Conservation (phyloP, 1,284 basidiomycete genomes). For the Leccinum griseonigrum region DNA sequence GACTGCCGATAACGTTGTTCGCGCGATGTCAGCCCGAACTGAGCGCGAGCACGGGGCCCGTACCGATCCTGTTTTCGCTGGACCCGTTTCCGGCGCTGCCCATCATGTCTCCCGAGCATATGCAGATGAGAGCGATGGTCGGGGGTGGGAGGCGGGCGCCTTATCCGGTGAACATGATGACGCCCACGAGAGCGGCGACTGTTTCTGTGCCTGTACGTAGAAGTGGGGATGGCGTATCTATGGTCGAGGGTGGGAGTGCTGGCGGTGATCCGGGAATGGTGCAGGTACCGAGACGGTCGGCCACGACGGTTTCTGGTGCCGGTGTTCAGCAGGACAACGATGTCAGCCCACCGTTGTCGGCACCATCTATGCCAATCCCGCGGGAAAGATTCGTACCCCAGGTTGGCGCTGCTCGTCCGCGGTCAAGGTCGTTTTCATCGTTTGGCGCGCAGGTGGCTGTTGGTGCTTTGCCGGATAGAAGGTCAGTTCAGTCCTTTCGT, state of each 20-base stretch:
- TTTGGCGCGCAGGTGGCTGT: slow-evolving; percentile 39
- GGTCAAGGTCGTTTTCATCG: slow-evolving; percentile 73
- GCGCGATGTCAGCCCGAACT: slow-evolving; percentile 59
- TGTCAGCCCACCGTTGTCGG: not conserved
- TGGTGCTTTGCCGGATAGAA: slow-evolving; percentile 7
- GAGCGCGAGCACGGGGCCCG: slow-evolving; percentile 50
- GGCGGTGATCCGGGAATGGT: not conserved
- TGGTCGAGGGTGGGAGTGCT: not conserved
- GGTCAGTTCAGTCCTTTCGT: slow-evolving; percentile 16
- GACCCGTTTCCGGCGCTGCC: slow-evolving; percentile 48
- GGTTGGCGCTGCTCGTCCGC: slow-evolving; percentile 48
- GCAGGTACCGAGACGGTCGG: slow-evolving; percentile 18
- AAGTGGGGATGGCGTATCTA: not conserved
- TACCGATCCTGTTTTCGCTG: slow-evolving; percentile 61
- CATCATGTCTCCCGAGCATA: not conserved
- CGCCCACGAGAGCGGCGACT: slow-evolving; percentile 31
- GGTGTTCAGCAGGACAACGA: not conserved
- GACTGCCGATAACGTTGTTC: slow-evolving; percentile 56
- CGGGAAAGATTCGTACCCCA: slow-evolving; percentile 63
- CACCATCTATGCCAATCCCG: slow-evolving; percentile 38
- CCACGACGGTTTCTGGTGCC: not conserved
- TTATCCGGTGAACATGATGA: slow-evolving; percentile 1
- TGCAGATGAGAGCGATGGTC: not conserved
- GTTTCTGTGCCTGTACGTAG: slow-evolving; percentile 33
- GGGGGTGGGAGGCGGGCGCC: not conserved